Conservation (phyloP, 169 alveolate genomes). For the Neospora caninum region DNA sequence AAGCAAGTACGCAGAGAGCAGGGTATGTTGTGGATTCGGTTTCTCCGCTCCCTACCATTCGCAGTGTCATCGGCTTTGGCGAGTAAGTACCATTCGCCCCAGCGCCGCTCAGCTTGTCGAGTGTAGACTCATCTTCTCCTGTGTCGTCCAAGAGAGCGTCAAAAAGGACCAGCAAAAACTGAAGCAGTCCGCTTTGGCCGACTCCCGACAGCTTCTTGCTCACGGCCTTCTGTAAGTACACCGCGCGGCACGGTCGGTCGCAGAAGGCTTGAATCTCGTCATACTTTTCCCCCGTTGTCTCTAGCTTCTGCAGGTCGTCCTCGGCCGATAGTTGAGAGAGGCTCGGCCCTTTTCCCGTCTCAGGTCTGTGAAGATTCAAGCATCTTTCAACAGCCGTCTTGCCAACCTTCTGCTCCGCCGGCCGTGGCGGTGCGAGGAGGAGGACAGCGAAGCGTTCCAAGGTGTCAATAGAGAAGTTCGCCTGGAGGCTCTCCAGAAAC, state of each 20-base stretch:
- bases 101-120: too few relatives aligned
- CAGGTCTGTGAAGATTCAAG: neutral
- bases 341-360: neutral
- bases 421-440: slow-evolving; percentile 4
- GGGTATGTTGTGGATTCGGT: too few relatives aligned
- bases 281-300: neutral
- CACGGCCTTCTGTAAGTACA: neutral
- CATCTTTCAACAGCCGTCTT: neutral
- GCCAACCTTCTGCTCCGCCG: slow-evolving; percentile 4
- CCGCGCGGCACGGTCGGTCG: slow-evolving; percentile 34
- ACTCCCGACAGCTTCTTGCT: neutral
- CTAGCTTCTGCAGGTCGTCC: neutral
- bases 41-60: too few relatives aligned
- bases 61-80: too few relatives aligned
- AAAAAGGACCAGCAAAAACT: neutral
- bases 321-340: neutral
- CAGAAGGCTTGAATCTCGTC: slow-evolving; percentile 17
- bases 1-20: too few relatives aligned
- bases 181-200: slow-evolving; percentile 27
- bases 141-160: slow-evolving; percentile 8
- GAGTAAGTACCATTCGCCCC: too few relatives aligned
- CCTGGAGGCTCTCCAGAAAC: neutral
- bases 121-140: neutral
- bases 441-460: neutral
- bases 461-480: neutral